Evolutionary conservation across 2,329 filamentous ascomycete species (phyloP).

Genomic region (Exophiala phaeomuriformis): DNA sequence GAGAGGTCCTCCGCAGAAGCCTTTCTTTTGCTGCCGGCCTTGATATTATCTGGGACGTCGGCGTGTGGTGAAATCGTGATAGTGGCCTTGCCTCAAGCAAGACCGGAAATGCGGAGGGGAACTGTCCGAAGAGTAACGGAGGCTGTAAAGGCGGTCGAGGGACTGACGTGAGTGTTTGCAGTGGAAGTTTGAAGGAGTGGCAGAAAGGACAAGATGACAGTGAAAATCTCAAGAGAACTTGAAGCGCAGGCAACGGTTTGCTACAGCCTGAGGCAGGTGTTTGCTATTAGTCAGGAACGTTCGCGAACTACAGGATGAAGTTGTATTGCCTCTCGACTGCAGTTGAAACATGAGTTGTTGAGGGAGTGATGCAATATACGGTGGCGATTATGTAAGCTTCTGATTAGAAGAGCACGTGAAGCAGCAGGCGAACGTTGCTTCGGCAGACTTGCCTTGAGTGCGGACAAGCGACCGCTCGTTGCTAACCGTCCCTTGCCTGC

Average conservation of each 20-base stretch:
- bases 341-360: neutral
- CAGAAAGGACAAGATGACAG: constrained; percentile 5
- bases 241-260: constrained; percentile 10
- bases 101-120: constrained; percentile 16
- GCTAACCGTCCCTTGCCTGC: too few relatives aligned
- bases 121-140: constrained; percentile 19
- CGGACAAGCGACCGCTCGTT: too few relatives aligned
- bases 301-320: constrained; percentile 19
- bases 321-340: neutral
- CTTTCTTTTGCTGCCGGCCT: constrained; percentile 47
- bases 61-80: constrained; percentile 32
- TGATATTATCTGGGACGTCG: constrained; percentile 34
- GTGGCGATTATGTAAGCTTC: neutral
- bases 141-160: constrained; percentile 12
- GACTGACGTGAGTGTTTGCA: neutral
- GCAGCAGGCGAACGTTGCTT: neutral
- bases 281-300: constrained; percentile 21
- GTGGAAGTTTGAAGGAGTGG: constrained; percentile 1
- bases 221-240: neutral
- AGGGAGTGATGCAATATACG: constrained; percentile 10
- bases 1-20: constrained; percentile 43
- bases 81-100: constrained; percentile 28
- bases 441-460: neutral
- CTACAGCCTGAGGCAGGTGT: neutral
- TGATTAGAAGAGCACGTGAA: neutral